Evolutionary conservation across 139 green algal species (phyloP).

Genomic region (Ettlia oleoabundans): DNA sequence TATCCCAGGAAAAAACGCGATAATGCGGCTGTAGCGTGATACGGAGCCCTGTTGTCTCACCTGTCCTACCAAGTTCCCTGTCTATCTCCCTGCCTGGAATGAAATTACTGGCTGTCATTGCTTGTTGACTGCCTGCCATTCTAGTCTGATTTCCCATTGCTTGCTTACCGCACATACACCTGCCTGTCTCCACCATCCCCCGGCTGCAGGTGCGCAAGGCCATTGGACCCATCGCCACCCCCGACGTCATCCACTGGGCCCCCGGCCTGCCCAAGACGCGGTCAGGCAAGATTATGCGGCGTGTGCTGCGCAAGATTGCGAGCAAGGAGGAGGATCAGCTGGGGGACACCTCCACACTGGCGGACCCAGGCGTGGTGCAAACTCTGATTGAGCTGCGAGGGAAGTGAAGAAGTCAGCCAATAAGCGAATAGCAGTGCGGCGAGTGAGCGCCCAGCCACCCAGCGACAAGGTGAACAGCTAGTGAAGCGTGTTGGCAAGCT

Average conservation of each 20-base stretch:
- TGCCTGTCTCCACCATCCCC: background rate
- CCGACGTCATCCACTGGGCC: constrained; percentile 96
- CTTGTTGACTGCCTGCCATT: background rate
- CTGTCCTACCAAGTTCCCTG: no score
- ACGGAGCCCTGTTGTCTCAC: no score
- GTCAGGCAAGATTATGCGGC: constrained; percentile 90
- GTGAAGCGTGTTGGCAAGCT: no score
- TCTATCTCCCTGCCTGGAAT: no score
- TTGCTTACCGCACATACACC: background rate
- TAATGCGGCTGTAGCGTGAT: no score
- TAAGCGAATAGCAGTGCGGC: no score
- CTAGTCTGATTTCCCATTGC: background rate
- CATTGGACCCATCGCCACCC: constrained; percentile 90
- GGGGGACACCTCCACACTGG: constrained; percentile 83
- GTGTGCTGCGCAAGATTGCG: constrained; percentile 90
- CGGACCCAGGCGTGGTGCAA: constrained; percentile 86
- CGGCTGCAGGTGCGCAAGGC: constrained; percentile 56
- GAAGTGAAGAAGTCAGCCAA: no score
- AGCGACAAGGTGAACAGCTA: no score
- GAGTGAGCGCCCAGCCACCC: background rate
- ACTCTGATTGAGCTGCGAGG: constrained; percentile 73
- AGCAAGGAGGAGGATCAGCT: constrained; percentile 67
- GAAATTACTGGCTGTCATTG: no score
- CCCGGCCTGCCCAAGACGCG: constrained; percentile 92
- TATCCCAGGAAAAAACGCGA: no score